Evolutionary conservation across 208 protist genomes (phyloP).

Genomic region (Crithidia thermophila): DNA sequence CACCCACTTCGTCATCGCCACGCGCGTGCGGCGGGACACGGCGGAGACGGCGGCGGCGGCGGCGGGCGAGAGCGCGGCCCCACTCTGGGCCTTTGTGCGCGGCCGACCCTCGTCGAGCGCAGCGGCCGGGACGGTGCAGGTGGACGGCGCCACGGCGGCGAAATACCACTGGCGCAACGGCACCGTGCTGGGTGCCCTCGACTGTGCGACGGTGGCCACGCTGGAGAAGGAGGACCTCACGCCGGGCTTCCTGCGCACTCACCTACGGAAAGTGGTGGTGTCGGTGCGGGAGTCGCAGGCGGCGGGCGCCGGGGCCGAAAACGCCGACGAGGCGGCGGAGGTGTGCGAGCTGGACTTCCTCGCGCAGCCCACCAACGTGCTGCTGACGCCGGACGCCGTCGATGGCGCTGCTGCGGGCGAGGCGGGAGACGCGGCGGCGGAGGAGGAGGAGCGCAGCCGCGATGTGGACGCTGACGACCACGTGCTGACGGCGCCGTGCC

Average conservation of each 20-base stretch:
- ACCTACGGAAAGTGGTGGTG: conserved; percentile 42
- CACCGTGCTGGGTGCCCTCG: conserved; percentile 47
- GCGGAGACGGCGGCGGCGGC: background rate
- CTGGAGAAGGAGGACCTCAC: conserved; percentile 61
- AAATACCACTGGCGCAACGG: conserved; percentile 54
- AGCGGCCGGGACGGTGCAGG: conserved; percentile 6
- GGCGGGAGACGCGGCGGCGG: background rate
- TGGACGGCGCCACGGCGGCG: conserved; percentile 32
- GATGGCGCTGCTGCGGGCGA: background rate
- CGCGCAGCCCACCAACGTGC: conserved; percentile 60
- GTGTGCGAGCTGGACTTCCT: conserved; percentile 33
- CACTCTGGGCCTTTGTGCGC: conserved; percentile 68
- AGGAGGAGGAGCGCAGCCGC: background rate
- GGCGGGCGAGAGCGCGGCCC: background rate
- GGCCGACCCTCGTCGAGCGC: conserved; percentile 15
- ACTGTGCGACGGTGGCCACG: conserved; percentile 54
- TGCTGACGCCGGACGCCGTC: conserved; percentile 50
- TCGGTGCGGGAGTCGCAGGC: conserved; percentile 11
- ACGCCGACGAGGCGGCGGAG: conserved; percentile 14
- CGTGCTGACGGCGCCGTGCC: background rate
- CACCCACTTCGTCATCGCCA: conserved; percentile 86
- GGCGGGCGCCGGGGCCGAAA: background rate
- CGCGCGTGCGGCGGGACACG: conserved; percentile 47
- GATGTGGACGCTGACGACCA: too few species aligned
- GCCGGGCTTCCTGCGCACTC: conserved; percentile 67